Evolutionary conservation across 164 flowering plant species (phyloP).

Genomic region (Cinnamomum chago): DNA sequence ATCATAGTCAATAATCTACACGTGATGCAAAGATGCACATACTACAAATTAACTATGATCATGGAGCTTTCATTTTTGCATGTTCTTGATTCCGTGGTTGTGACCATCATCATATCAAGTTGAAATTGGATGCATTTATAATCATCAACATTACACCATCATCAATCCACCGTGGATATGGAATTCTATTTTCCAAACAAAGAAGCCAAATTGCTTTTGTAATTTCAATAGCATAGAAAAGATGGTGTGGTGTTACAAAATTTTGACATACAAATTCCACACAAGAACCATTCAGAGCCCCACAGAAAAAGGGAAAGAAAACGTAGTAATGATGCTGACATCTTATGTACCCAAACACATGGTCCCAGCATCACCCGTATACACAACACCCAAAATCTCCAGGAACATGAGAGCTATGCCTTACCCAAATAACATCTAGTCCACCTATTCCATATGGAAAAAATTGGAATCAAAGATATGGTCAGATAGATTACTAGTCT

Average conservation of each 20-base stretch:
- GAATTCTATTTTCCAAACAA: too few species aligned
- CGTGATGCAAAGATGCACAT: too few species aligned
- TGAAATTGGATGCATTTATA: too few species aligned
- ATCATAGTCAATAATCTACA: too few species aligned
- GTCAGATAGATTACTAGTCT: conserved; percentile 27
- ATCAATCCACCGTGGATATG: too few species aligned
- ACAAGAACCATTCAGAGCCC: neutral
- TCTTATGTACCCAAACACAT: too few species aligned
- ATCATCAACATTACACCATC: too few species aligned
- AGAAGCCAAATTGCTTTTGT: too few species aligned
- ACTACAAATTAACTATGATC: too few species aligned
- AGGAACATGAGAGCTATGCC: neutral
- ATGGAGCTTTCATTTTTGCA: too few species aligned
- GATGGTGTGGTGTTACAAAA: neutral
- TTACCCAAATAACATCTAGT: neutral
- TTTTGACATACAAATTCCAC: neutral
- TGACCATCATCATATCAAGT: too few species aligned
- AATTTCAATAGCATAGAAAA: neutral
- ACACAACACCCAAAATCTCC: neutral
- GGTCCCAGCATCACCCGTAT: neutral
- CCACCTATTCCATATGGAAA: neutral
- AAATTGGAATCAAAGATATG: neutral
- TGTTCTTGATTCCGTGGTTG: too few species aligned
- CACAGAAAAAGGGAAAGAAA: neutral
- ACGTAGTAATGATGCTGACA: neutral